phyloP scores from a whole-genome alignment of 495 filamentous ascomycete genomes.

The Annulohypoxylon nitens region DNA sequence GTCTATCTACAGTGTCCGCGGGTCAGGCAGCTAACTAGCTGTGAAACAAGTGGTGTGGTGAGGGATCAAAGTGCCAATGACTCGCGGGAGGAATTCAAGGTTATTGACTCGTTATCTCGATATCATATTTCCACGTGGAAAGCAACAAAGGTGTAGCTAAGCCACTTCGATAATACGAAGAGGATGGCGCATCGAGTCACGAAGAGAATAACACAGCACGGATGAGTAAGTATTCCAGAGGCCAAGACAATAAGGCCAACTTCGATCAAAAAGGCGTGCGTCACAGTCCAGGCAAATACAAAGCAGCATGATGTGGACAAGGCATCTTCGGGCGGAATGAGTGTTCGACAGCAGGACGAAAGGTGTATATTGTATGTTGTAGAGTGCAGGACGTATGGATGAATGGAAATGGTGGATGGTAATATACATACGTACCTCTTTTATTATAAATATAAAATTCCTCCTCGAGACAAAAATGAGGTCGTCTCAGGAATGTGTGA shows the following conservation, averaged over 20 bases:
- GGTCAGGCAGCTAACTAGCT: constrained; percentile 29
- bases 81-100: constrained; percentile 26
- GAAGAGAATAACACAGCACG: constrained; percentile 29
- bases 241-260: constrained; percentile 18
- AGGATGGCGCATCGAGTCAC: constrained; percentile 31
- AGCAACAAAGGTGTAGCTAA: constrained; percentile 9
- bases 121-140: constrained; percentile 30
- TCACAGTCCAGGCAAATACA: constrained; percentile 37
- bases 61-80: constrained; percentile 27
- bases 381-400: neutral
- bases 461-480: constrained; percentile 21
- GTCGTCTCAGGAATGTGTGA: constrained; percentile 41
- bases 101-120: constrained; percentile 28
- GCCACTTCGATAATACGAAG: constrained; percentile 13
- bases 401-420: constrained; percentile 15
- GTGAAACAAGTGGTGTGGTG: constrained; percentile 27
- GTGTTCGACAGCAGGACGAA: constrained; percentile 7
- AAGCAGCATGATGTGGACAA: constrained; percentile 26
- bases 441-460: constrained; percentile 14
- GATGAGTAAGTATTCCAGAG: constrained; percentile 22
- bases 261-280: constrained; percentile 28
- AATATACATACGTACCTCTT: constrained; percentile 38
- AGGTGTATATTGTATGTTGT: too few relatives aligned
- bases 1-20: constrained; percentile 29
- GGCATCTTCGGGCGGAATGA: constrained; percentile 1